phyloP scores from a whole-genome alignment of 345 rosid genomes.

The Hibiscus mutabilis region DNA sequence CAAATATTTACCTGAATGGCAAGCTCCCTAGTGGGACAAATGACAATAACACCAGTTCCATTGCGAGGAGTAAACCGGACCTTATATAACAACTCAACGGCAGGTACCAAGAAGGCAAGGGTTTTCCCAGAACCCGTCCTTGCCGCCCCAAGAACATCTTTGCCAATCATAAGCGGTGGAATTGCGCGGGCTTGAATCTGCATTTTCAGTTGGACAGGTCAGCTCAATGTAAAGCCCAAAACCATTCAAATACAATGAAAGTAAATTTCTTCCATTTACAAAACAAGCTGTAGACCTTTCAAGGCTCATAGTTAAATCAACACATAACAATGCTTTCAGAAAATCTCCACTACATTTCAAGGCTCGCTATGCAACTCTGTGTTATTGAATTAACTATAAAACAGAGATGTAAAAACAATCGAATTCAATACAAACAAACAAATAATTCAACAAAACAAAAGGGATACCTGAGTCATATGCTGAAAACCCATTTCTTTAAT shows the following conservation, averaged over 20 bases:
- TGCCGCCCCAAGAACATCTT: constrained; percentile 97
- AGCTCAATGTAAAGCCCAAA: not conserved
- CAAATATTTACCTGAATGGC: constrained; percentile 72
- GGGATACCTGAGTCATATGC: constrained; percentile 72
- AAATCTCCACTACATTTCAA: not conserved
- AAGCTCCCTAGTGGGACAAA: constrained; percentile 96
- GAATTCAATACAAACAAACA: not conserved
- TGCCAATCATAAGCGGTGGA: constrained; percentile 70
- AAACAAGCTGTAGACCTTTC: not conserved
- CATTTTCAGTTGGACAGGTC: constrained; percentile 9
- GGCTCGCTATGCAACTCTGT: not conserved
- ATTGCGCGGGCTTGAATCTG: constrained; percentile 91
- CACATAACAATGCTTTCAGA: not conserved
- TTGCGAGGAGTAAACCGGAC: constrained; percentile 64
- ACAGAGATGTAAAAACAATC: not conserved
- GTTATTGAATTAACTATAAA: not conserved
- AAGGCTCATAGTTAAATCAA: not conserved
- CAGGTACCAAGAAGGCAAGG: constrained; percentile 86
- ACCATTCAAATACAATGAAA: not conserved
- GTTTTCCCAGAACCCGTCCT: constrained; percentile 99
- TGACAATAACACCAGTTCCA: constrained; percentile 80
- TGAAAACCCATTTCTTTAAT: constrained; percentile 73
- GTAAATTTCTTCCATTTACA: not conserved
- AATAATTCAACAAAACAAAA: not conserved
- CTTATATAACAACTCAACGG: constrained; percentile 72